phyloP scores from a whole-genome alignment of 805 yeast species.

The Tanozyma kutaoensis region DNA sequence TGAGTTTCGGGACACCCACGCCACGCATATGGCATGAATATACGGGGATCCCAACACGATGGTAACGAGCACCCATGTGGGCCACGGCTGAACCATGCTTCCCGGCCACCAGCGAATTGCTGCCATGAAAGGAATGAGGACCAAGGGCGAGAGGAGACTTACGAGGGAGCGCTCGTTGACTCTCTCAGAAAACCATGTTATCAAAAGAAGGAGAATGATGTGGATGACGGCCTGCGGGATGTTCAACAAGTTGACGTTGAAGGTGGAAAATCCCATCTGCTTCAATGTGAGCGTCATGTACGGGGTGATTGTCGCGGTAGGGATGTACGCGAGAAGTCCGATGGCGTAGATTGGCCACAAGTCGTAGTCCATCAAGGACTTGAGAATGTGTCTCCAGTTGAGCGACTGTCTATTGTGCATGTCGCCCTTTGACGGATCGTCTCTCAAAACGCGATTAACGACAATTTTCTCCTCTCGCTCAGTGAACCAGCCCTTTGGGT shows the following conservation, averaged over 20 bases:
- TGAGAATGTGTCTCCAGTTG: slow-evolving; percentile 21
- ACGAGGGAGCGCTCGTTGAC: slow-evolving; percentile 15
- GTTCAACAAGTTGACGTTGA: slow-evolving; percentile 36
- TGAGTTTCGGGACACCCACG: slow-evolving; percentile 52
- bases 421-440: slow-evolving; percentile 50
- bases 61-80: slow-evolving; percentile 24
- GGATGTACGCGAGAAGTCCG: slow-evolving; percentile 25
- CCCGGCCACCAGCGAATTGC: slow-evolving; percentile 29
- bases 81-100: slow-evolving; percentile 25
- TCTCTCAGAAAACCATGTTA: slow-evolving; percentile 24
- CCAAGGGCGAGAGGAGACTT: slow-evolving; percentile 11
- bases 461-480: slow-evolving; percentile 43
- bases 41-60: slow-evolving; percentile 30
- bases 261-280: slow-evolving; percentile 36
- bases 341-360: slow-evolving; percentile 41
- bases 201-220: slow-evolving; percentile 16
- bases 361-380: slow-evolving; percentile 34
- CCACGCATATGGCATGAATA: slow-evolving; percentile 41
- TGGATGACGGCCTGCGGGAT: slow-evolving; percentile 33
- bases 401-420: slow-evolving; percentile 51
- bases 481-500: slow-evolving; percentile 35
- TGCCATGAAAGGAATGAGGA: slow-evolving; percentile 14
- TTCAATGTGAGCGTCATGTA: slow-evolving; percentile 39
- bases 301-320: slow-evolving; percentile 7
- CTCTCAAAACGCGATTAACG: slow-evolving; percentile 45